A percentile compares a stretch with the other conserved stretches of the same genome.
Conservation (phyloP, 192 early-diverging fungal species). For the Coemansia sp. region DNA sequence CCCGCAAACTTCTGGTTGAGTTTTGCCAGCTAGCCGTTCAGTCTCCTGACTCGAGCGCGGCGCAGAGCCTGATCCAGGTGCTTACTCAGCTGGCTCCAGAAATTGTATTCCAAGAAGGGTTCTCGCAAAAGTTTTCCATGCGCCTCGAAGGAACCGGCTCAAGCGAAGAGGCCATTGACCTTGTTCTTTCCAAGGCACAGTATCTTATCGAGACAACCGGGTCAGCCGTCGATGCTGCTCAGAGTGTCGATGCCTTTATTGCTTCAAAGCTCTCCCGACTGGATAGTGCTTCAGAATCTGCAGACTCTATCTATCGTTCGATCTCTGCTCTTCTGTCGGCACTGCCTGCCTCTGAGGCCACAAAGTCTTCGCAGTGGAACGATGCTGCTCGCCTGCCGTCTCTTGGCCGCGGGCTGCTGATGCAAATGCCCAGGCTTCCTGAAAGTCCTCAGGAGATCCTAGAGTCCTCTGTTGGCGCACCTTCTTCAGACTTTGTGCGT, state of each 20-base stretch:
- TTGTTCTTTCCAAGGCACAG: constrained; percentile 38
- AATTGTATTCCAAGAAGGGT: constrained; percentile 34
- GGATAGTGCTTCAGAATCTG: not conserved
- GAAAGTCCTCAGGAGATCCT: not conserved
- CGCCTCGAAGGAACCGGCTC: constrained; percentile 33
- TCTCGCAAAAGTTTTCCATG: constrained; percentile 23
- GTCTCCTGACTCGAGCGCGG: constrained; percentile 19
- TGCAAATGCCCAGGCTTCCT: constrained; percentile 4
- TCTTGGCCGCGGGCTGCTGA: constrained; percentile 8
- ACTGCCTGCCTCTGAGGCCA: constrained; percentile 23
- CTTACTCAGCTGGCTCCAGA: constrained; percentile 41
- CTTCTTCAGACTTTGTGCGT: constrained; percentile 12
- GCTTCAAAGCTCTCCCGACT: constrained; percentile 8
- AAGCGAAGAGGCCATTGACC: constrained; percentile 23
- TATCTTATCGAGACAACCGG: constrained; percentile 17
- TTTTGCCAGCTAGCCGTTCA: constrained; percentile 37
- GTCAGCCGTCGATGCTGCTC: constrained; percentile 18
- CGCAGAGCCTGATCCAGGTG: constrained; percentile 30
- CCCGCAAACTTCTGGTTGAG: constrained; percentile 29
- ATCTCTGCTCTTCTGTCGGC: constrained; percentile 22
- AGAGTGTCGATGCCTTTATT: constrained; percentile 28
- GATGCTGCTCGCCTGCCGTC: constrained; percentile 16
- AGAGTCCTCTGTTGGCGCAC: not conserved
- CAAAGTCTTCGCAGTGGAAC: constrained; percentile 12
- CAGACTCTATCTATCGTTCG: not conserved